Conservation (phyloP, 1,284 basidiomycete genomes). For the Sphaerobolus stellatus region DNA sequence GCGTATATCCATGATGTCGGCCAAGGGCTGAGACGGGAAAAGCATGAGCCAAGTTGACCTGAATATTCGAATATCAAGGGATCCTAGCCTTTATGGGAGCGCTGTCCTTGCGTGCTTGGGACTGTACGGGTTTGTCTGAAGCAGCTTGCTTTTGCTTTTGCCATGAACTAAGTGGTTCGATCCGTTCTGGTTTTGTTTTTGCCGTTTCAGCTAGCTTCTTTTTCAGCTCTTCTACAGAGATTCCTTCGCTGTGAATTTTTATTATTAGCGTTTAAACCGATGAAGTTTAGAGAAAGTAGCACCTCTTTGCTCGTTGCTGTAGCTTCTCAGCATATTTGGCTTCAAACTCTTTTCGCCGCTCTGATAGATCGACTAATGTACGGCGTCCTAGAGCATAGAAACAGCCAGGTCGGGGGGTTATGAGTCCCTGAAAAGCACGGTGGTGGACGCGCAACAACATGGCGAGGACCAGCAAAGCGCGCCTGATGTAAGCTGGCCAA, state of each 20-base stretch:
- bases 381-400: neutral
- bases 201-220: conserved; percentile 35
- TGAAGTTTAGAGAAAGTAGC: conserved; percentile 24
- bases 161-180: conserved; percentile 25
- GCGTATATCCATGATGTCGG: conserved; percentile 75
- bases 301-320: conserved; percentile 45
- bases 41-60: conserved; percentile 5
- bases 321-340: conserved; percentile 50
- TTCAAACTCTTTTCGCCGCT: conserved; percentile 4
- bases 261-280: conserved; percentile 3
- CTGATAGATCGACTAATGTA: neutral
- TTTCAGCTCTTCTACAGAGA: conserved; percentile 42
- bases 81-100: conserved; percentile 64
- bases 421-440: too few relatives aligned
- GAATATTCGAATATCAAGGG: conserved; percentile 7
- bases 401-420: too few relatives aligned
- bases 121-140: conserved; percentile 14
- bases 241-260: conserved; percentile 44
- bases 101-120: conserved; percentile 54
- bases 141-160: conserved; percentile 27
- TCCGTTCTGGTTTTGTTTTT: conserved; percentile 30
- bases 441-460: neutral
- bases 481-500: too few relatives aligned
- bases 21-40: conserved; percentile 60
- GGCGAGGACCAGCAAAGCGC: neutral